A percentile compares a stretch with the other conserved stretches of the same genome.
Conservation (phyloP, 2,329 filamentous ascomycete species). For the Fusarium scirpi region DNA sequence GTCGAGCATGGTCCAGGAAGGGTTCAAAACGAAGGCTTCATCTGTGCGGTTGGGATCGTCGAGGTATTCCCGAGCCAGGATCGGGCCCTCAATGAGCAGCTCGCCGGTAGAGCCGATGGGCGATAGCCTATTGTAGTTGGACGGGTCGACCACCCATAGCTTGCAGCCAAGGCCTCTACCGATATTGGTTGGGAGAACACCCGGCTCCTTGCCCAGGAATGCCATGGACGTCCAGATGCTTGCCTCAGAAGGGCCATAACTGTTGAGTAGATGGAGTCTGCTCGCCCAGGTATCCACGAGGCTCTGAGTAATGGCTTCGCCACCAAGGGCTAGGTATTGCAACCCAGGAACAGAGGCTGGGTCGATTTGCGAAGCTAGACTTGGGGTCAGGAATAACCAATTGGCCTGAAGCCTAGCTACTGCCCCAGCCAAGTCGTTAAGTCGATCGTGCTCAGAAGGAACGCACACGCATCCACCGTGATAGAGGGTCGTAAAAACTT, state of each 20-base stretch:
- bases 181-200: conserved; percentile 7
- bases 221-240: conserved; percentile 12
- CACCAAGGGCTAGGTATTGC: conserved; percentile 6
- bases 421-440: conserved; percentile 49
- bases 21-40: neutral
- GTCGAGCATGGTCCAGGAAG: conserved; percentile 3
- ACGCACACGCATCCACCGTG: conserved; percentile 7
- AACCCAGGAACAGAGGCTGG: conserved; percentile 10
- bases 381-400: conserved; percentile 36
- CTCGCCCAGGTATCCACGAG: conserved; percentile 4
- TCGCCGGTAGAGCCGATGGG: conserved; percentile 3
- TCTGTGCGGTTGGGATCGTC: conserved; percentile 1
- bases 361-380: conserved; percentile 20
- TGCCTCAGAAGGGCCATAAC: conserved; percentile 12
- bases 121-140: conserved; percentile 2
- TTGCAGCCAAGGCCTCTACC: conserved; percentile 9
- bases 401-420: conserved; percentile 31
- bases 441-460: conserved; percentile 47
- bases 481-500: conserved; percentile 7
- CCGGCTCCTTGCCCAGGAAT: conserved; percentile 5
- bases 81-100: conserved; percentile 5
- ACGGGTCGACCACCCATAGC: conserved; percentile 5
- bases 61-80: conserved; percentile 5
- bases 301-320: conserved; percentile 8
- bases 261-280: conserved; percentile 9